Percentiles rank a stretch among this genome's conserved stretches.
phyloP scores from a whole-genome alignment of 768 basidiomycete genomes.

The Phanerodontia chrysosporium region DNA sequence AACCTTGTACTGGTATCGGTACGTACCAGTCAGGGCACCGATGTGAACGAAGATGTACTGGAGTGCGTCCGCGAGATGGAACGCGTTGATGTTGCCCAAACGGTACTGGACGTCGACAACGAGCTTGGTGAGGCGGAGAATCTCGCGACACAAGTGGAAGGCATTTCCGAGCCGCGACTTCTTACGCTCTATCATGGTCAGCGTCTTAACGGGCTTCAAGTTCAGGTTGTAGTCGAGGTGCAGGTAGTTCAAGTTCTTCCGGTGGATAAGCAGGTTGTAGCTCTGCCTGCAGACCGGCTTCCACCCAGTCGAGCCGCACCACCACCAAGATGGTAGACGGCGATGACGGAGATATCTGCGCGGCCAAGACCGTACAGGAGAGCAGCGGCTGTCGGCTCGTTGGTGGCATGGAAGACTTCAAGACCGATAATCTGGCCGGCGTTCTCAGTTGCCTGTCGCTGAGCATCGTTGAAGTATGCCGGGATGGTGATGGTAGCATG shows the following conservation, averaged over 20 bases:
- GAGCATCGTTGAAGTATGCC: too few species aligned
- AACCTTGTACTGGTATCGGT: slow-evolving; percentile 99
- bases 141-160: slow-evolving; percentile 97
- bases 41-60: slow-evolving; percentile 98
- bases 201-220: slow-evolving; percentile 93
- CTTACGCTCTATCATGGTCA: slow-evolving; percentile 99
- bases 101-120: slow-evolving; percentile 99
- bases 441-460: too few species aligned
- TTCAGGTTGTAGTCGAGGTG: slow-evolving; percentile 99
- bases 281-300: slow-evolving; percentile 97
- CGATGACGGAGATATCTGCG: too few species aligned
- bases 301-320: slow-evolving; percentile 97
- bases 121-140: slow-evolving; percentile 94
- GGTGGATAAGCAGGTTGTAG: slow-evolving; percentile 99
- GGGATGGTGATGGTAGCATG: too few species aligned
- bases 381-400: too few species aligned
- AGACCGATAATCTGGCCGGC: too few species aligned
- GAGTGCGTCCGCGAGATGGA: slow-evolving; percentile 96
- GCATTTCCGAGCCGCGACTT: slow-evolving; percentile 99
- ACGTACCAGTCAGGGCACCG: slow-evolving; percentile 98
- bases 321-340: slow-evolving; percentile 99
- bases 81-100: slow-evolving; percentile 96
- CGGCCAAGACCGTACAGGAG: too few species aligned
- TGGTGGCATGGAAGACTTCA: too few species aligned
- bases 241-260: slow-evolving; percentile 94